Base-by-base conservation (phyloP, 768 basidiomycete genomes). In the Suillus decipiens region DNA sequence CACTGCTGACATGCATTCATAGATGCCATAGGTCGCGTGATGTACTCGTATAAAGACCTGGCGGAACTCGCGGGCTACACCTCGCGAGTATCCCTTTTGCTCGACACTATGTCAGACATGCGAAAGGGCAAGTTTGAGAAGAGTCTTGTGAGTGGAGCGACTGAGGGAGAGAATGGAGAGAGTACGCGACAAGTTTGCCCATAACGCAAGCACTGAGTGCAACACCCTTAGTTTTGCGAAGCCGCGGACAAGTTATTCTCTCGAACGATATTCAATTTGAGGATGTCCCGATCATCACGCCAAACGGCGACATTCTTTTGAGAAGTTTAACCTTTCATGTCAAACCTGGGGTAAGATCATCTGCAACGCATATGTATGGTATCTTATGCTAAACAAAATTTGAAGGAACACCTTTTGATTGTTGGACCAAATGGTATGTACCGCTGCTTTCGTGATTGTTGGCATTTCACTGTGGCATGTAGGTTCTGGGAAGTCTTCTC, bases 31-130 rank as follows among this genome's bases (percentile, higher is more conserved):
- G 95, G 95, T 37, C 86, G 96, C 22, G 88, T 97, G 34, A 95
- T 99, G 93, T 96, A 96, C 74, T 95, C 93, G 3, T 98, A 97
- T 80, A 98, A 97, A 76, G 96, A 99, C 73, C 81, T 99, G 5
- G 88, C 94, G 5, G 96, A 99, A 73, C 85, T 99, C 39, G 95
- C 96, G 4, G 96, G 96, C 12, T 98, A 97, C 73, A 98, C 96
- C 2, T 86, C 93, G 1, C 88, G 96, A 15, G 96, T 99, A 1
- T 89, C 91, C 37, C 85, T 89, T 50, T 82, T 98, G 1, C 83
- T 99, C 10, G 92, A 96, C 61, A 94, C 95, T 0, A 96, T 99
- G 87, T 81, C 87, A 24, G 95, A 96, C 63, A 86, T 96, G 28
- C 86, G 86, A 63, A 78, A 84, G 57, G 94, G 95, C 34, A 90